Conservation (phyloP, 768 basidiomycete species). For the Termitomyces titanicus region DNA sequence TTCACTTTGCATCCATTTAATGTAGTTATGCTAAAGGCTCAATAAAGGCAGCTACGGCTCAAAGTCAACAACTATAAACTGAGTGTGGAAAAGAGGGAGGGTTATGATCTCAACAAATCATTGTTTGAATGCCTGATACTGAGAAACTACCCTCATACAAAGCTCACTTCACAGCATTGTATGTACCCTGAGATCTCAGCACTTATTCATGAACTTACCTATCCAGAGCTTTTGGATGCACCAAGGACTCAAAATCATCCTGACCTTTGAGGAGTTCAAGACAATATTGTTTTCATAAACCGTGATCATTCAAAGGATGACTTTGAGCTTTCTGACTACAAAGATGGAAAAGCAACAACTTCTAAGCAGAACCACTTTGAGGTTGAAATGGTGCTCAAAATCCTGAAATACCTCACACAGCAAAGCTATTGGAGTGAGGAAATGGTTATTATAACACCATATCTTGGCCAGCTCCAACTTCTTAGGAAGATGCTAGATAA, state of each 20-base stretch:
- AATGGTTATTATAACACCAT: conserved; percentile 66
- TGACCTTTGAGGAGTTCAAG: conserved; percentile 48
- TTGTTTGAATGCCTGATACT: conserved; percentile 68
- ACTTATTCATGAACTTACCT: conserved; percentile 57
- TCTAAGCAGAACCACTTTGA: conserved; percentile 65
- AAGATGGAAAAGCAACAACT: conserved; percentile 42
- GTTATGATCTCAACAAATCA: conserved; percentile 62
- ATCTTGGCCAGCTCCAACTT: conserved; percentile 59
- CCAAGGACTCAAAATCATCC: conserved; percentile 44
- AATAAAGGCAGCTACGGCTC: conserved; percentile 62
- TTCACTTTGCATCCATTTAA: neutral
- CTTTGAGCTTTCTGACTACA: conserved; percentile 34
- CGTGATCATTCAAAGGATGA: conserved; percentile 56
- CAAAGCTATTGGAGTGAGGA: conserved; percentile 63
- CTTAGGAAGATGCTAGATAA: conserved; percentile 41
- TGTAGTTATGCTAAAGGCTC: neutral
- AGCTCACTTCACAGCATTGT: conserved; percentile 55
- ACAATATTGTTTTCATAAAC: conserved; percentile 59
- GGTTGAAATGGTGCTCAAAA: conserved; percentile 61
- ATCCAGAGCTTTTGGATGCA: conserved; percentile 59
- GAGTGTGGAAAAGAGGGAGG: conserved; percentile 60
- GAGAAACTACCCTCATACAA: conserved; percentile 56
- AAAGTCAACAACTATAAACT: conserved; percentile 64
- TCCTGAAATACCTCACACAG: conserved; percentile 60
- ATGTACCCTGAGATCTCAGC: conserved; percentile 73